Percentiles rank a stretch among this genome's conserved stretches.
phyloP scores from a whole-genome alignment of 345 rosid genomes.

The Clarkia xantiana region DNA sequence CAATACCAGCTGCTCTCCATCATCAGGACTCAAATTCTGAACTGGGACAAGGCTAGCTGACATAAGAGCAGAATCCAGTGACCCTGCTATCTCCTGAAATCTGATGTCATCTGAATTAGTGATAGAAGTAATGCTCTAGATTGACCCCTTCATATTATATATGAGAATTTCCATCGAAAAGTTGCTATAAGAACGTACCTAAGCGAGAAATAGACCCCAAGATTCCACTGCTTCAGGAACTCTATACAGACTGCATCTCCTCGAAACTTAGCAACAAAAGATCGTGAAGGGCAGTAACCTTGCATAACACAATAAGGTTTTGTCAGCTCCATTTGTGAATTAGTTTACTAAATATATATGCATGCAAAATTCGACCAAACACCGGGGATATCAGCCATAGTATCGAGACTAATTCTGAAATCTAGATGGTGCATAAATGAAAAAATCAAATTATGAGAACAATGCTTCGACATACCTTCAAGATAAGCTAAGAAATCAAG shows the following conservation, averaged over 20 bases:
- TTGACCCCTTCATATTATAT: neutral
- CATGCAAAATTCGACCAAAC: too few species aligned
- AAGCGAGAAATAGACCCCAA: slow-evolving; percentile 87
- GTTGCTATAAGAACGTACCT: slow-evolving; percentile 31
- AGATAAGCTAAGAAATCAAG: slow-evolving; percentile 70
- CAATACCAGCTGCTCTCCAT: slow-evolving; percentile 34
- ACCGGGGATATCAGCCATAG: too few species aligned
- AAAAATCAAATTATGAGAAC: neutral
- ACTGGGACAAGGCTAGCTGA: slow-evolving; percentile 48
- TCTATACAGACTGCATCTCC: slow-evolving; percentile 55
- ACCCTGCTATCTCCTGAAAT: slow-evolving; percentile 92
- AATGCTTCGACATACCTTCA: slow-evolving; percentile 46
- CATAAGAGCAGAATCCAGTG: slow-evolving; percentile 63
- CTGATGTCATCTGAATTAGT: slow-evolving; percentile 24
- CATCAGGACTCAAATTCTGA: slow-evolving; percentile 30
- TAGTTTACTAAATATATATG: too few species aligned
- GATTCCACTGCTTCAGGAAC: slow-evolving; percentile 94
- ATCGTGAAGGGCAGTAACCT: slow-evolving; percentile 94
- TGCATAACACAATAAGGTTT: slow-evolving; percentile 43
- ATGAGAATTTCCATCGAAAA: neutral
- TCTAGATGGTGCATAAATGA: neutral
- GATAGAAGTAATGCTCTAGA: neutral
- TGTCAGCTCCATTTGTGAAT: slow-evolving; percentile 10
- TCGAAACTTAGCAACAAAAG: slow-evolving; percentile 80
- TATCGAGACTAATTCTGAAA: neutral